These are phyloP conservation scores for Lyophyllum semitale DNA, from an alignment of 768 basidiomycete species.

Conservation along the genomic window DNA sequence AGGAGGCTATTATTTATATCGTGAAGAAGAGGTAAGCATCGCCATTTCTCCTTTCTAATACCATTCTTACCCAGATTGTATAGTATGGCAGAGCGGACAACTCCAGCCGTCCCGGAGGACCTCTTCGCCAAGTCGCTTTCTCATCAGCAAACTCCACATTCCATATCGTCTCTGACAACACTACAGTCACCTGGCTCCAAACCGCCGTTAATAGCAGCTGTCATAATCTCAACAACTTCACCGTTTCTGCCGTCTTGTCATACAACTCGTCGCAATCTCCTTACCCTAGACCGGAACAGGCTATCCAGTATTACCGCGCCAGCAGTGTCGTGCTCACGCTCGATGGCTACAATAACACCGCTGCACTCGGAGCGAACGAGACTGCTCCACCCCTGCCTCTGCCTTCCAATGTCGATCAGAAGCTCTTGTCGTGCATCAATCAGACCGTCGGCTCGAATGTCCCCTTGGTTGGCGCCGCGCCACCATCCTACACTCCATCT, in stretches of 20 bases:
- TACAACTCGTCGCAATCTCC: neutral
- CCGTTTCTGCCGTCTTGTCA: slow-evolving; percentile 1
- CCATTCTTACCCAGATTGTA: neutral
- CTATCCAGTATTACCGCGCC: slow-evolving; percentile 61
- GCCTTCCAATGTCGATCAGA: slow-evolving; percentile 43
- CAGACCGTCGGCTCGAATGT: slow-evolving; percentile 41
- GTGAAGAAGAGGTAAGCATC: slow-evolving; percentile 38
- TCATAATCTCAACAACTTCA: neutral
- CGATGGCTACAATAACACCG: slow-evolving; percentile 63
- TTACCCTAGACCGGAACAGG: slow-evolving; percentile 40
- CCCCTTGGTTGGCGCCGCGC: neutral
- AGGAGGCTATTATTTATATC: slow-evolving; percentile 19
- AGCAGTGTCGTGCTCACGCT: slow-evolving; percentile 55
- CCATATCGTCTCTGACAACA: slow-evolving; percentile 9
- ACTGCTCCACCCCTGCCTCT: slow-evolving; percentile 29
- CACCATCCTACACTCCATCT: neutral
- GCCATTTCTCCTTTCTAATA: slow-evolving; percentile 17
- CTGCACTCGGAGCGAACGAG: slow-evolving; percentile 36
- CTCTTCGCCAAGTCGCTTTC: slow-evolving; percentile 2
- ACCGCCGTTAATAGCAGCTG: neutral
- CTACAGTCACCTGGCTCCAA: slow-evolving; percentile 1
- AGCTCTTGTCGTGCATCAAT: slow-evolving; percentile 51
- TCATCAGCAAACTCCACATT: slow-evolving; percentile 5
- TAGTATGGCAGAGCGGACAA: slow-evolving; percentile 14
- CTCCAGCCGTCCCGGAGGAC: slow-evolving; percentile 10